Evolutionary conservation across 2,329 filamentous ascomycete genomes (phyloP).

Genomic region (Mycosphaerella arachidis): DNA sequence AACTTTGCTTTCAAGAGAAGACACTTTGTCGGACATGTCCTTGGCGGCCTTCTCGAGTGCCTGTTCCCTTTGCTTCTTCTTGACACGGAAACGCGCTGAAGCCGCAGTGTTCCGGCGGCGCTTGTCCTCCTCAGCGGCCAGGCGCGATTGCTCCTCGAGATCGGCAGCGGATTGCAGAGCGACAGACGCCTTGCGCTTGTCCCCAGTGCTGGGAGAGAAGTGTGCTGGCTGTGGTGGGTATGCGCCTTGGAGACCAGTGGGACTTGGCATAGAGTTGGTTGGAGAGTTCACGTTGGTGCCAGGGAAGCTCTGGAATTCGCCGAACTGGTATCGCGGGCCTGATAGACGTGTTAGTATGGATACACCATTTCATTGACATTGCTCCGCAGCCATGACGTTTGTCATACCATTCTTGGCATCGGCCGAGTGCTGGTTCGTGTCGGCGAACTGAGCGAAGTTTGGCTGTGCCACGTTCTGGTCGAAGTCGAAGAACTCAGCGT

Average conservation of each 20-base stretch:
- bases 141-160: slow-evolving; percentile 44
- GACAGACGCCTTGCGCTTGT: slow-evolving; percentile 46
- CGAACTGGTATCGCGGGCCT: slow-evolving; percentile 42
- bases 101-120: slow-evolving; percentile 51
- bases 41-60: slow-evolving; percentile 49
- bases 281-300: slow-evolving; percentile 22
- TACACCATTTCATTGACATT: neutral
- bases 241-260: slow-evolving; percentile 26
- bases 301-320: slow-evolving; percentile 42
- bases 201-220: slow-evolving; percentile 29
- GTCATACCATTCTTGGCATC: slow-evolving; percentile 16
- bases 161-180: slow-evolving; percentile 32
- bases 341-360: slow-evolving; percentile 8
- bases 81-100: slow-evolving; percentile 50
- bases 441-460: slow-evolving; percentile 13
- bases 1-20: slow-evolving; percentile 42
- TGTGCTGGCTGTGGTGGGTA: slow-evolving; percentile 27
- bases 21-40: slow-evolving; percentile 48
- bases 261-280: slow-evolving; percentile 24
- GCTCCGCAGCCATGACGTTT: neutral
- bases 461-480: slow-evolving; percentile 41
- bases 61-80: slow-evolving; percentile 54
- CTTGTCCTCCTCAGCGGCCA: slow-evolving; percentile 51
- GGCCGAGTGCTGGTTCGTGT: slow-evolving; percentile 2
- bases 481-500: slow-evolving; percentile 62